Percentiles rank a stretch among this genome's conserved stretches.
Conservation (phyloP, 2,329 filamentous ascomycete genomes). For the Aureobasidium namibiae region DNA sequence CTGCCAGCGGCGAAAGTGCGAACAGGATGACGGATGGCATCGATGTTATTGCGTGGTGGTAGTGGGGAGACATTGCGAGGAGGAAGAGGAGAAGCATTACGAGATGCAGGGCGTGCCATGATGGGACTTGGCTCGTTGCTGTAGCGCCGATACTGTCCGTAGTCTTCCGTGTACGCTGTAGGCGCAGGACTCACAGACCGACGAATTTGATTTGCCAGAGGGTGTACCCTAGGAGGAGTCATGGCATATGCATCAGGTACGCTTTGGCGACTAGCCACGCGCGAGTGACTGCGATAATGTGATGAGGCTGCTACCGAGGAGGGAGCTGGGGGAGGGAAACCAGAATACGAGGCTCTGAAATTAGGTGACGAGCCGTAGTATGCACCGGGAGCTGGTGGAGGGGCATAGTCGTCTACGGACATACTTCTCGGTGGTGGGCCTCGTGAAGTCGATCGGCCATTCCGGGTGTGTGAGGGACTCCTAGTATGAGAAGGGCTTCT, state of each 20-base stretch:
- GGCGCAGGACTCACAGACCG: constrained; percentile 25
- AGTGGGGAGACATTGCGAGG: constrained; percentile 16
- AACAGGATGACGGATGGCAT: constrained; percentile 22
- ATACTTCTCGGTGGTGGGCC: constrained; percentile 18
- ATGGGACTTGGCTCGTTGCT: constrained; percentile 17
- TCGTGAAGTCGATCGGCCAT: constrained; percentile 14
- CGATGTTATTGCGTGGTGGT: constrained; percentile 27
- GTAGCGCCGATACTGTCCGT: not conserved
- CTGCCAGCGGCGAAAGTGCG: constrained; percentile 7
- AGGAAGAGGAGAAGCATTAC: constrained; percentile 13
- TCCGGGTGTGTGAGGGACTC: constrained; percentile 22
- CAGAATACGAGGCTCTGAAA: constrained; percentile 10
- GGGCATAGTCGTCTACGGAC: constrained; percentile 24
- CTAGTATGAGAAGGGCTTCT: constrained; percentile 27
- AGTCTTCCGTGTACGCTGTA: constrained; percentile 7
- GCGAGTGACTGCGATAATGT: constrained; percentile 13
- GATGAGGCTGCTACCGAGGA: constrained; percentile 16
- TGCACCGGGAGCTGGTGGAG: constrained; percentile 22
- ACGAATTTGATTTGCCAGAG: constrained; percentile 27
- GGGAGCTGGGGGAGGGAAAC: constrained; percentile 9
- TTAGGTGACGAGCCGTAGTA: not conserved
- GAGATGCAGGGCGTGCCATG: constrained; percentile 25
- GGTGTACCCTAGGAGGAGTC: constrained; percentile 27
- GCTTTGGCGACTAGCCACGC: constrained; percentile 23
- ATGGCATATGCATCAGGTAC: constrained; percentile 24